Percentiles rank a stretch among this genome's conserved stretches.
These are phyloP conservation scores for Gnomoniopsis sp. DNA, from an alignment of 2,329 filamentous ascomycete species.

Conservation along the genomic window DNA sequence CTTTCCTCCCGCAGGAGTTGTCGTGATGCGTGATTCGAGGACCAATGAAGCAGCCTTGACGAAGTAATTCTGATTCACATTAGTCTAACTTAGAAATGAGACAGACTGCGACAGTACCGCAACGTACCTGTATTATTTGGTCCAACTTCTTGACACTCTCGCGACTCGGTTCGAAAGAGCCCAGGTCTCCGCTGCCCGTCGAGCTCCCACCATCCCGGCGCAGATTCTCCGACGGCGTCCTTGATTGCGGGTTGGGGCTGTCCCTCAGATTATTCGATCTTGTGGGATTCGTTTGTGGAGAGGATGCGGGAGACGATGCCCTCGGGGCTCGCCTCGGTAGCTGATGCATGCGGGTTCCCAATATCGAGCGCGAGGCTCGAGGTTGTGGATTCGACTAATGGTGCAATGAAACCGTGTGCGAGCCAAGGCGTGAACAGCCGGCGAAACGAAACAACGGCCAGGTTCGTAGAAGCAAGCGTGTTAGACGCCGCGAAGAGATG, in stretches of 20 bases:
- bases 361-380: conserved; percentile 11
- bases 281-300: conserved; percentile 67
- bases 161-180: conserved; percentile 49
- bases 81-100: conserved; percentile 7
- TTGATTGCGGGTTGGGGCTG: conserved; percentile 35
- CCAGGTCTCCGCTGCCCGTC: conserved; percentile 44
- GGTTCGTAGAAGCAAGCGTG: background rate
- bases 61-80: conserved; percentile 73
- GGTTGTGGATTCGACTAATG: conserved; percentile 1
- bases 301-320: conserved; percentile 69
- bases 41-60: conserved; percentile 83
- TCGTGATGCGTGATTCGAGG: conserved; percentile 72
- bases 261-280: conserved; percentile 76
- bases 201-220: conserved; percentile 42
- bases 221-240: conserved; percentile 38
- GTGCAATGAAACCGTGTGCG: background rate
- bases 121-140: conserved; percentile 80
- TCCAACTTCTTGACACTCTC: conserved; percentile 79
- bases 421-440: background rate
- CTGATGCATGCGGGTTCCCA: conserved; percentile 71
- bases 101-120: background rate
- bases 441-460: background rate
- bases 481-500: background rate
- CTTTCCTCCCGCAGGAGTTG: conserved; percentile 57
- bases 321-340: conserved; percentile 74